Base-by-base conservation (phyloP, 441 rosid genomes). In the Erodium trifolium region DNA sequence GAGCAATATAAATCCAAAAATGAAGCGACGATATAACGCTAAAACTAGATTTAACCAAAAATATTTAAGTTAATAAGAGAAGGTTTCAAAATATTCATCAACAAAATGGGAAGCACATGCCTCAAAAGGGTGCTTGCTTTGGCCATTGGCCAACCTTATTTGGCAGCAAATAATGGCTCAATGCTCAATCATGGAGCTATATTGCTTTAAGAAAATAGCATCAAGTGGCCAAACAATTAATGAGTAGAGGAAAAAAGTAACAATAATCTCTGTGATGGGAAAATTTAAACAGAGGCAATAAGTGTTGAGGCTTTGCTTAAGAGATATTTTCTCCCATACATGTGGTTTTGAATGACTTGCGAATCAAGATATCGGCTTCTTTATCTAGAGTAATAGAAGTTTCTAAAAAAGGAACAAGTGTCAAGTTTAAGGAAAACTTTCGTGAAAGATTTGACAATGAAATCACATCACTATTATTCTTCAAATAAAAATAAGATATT, bases 101-200 rank as follows among this genome's bases (percentile, higher is more conserved):
- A 31, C 3, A 31, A 31, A 31, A 31, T 31, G 34, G 34, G 34
- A 31, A 31, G 34, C 63, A 55, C 27, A 57, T 57, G 63, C 23
- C 27, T 57, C 29, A 57, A 18, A 18, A 57, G 9, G 63, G 63
- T 57, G 63, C 63, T 17, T 57, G 17, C 63, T 8, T 16, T 57
- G 41, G 41, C 41, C 7, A 37, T 37, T 37, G 29, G 29, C 63
- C 63, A 57, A 57, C 63, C 63, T 17, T 6, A 57, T 57, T 57
- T 57, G 63, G 16, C 63, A 57, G 63, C 63, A 57, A 57, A 18
- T 6, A 18, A 11, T 47, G 53, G 27, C 29, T 57, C 63, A 57
- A 17, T 17, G 29, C 63, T 57, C 63, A 57, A 57, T 57, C 27
- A 57, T 57, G 63, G 63, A 16, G 63, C 63, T 16, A 8, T 57